Evolutionary conservation across 2,329 filamentous ascomycete species (phyloP), one percentile per base, ranked within the genome.

Genomic region (Capronia epimyces): DNA sequence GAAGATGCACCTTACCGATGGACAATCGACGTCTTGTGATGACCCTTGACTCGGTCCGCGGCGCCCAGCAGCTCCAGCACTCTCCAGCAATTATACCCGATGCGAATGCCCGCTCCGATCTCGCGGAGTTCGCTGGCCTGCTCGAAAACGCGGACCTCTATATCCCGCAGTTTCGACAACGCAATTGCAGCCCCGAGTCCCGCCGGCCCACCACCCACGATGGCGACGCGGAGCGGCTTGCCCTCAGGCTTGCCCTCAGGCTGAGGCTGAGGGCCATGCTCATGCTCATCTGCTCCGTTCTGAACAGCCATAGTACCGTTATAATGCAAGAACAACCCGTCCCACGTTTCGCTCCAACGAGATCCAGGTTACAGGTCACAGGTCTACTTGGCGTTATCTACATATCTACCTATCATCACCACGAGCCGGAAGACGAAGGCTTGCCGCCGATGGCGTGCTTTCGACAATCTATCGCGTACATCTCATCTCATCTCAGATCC

Each of bases 101-200:
- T 70, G 40, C 66, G 69, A 48, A 77, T 75, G 0, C 74, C 75
- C 0, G 73, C 73, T 0, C 74, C 74, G 3, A 74, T 69, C 56
- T 77, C 74, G 25, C 71, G 62, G n/a, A 76, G 60, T 15, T 70
- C 63, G 5, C 55, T 64, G 1, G 71, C 71, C 49, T 75, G 68
- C 51, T 77, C 74, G 45, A 74, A 77, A 1, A 76, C 56, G 0
- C 62, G 67, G 2, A 73, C 66, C 15, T 71, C 60, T 7, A 76
- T 62, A 31, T 72, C 68, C 0, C 70, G 66, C 1, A 74, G 57
- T 32, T 66, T 58, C 1, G 68, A 70, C 1, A 77, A 61, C 1
- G 71, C 71, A 43, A 77, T 75, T 2, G 72, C 74, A 1, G 71
- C 67, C 6, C 66, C 71, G 1, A 77, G 60, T 7, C 70, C 67